phyloP scores from a whole-genome alignment of 1,139 yeast genomes.

The Pichia sp. region DNA sequence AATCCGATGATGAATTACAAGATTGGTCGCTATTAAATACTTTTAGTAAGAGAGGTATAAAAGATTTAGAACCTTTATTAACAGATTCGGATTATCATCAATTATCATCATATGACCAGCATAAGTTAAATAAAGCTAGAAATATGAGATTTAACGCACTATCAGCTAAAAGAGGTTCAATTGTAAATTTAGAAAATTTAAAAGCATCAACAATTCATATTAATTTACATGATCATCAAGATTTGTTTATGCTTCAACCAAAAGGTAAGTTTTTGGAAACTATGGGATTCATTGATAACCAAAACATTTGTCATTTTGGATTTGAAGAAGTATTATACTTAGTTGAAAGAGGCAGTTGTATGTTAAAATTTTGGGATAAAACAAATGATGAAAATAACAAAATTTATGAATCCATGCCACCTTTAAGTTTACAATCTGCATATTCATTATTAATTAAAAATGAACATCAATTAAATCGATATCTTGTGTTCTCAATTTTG shows the following conservation, averaged over 20 bases:
- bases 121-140: constrained; percentile 48
- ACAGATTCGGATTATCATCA: constrained; percentile 30
- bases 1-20: constrained; percentile 56
- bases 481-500: constrained; percentile 67
- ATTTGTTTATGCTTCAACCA: constrained; percentile 44
- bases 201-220: constrained; percentile 40
- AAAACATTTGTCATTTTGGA: constrained; percentile 38
- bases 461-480: constrained; percentile 44
- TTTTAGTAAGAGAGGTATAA: constrained; percentile 55
- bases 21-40: constrained; percentile 54
- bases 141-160: constrained; percentile 72
- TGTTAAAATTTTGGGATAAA: constrained; percentile 38
- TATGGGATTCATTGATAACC: constrained; percentile 54
- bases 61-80: constrained; percentile 66
- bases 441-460: constrained; percentile 48
- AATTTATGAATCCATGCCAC: constrained; percentile 28
- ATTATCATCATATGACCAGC: constrained; percentile 56
- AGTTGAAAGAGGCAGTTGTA: constrained; percentile 75
- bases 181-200: constrained; percentile 25
- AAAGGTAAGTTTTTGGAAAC: constrained; percentile 71
- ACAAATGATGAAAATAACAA: constrained; percentile 19
- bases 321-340: constrained; percentile 71
- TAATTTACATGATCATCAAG: constrained; percentile 26
- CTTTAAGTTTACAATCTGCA: constrained; percentile 59
- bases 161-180: constrained; percentile 44